Percentiles rank a stretch among this genome's conserved stretches.
Evolutionary conservation across 2,329 filamentous ascomycete genomes (phyloP).

Genomic region (Graphilbum ipis-grandicollis): DNA sequence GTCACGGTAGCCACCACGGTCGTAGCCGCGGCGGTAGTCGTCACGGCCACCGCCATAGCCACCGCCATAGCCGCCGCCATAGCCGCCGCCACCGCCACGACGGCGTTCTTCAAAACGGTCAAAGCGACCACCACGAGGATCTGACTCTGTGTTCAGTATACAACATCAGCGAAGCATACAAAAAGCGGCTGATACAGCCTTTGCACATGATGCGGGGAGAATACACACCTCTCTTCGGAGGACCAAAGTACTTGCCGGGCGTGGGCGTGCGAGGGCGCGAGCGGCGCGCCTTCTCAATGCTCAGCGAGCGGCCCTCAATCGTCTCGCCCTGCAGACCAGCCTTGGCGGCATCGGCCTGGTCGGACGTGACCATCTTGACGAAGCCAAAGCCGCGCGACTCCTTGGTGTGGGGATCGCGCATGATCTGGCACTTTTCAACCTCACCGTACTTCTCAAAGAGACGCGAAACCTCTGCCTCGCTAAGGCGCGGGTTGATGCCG

Average conservation of each 20-base stretch:
- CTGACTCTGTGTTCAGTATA: background rate
- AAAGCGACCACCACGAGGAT: slow-evolving; percentile 21
- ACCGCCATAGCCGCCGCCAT: slow-evolving; percentile 39
- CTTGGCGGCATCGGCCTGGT: slow-evolving; percentile 92
- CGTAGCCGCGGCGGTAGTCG: slow-evolving; percentile 15
- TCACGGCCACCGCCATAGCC: slow-evolving; percentile 27
- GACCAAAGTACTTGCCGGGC: slow-evolving; percentile 97
- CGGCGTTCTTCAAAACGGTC: slow-evolving; percentile 50
- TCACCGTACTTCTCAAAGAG: slow-evolving; percentile 98
- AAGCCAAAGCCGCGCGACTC: slow-evolving; percentile 98
- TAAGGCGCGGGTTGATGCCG: slow-evolving; percentile 84
- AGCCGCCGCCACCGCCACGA: slow-evolving; percentile 30
- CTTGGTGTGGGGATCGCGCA: slow-evolving; percentile 96
- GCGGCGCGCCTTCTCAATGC: slow-evolving; percentile 97
- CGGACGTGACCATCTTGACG: slow-evolving; percentile 94
- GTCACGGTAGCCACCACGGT: slow-evolving; percentile 7
- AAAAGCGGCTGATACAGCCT: too few species aligned
- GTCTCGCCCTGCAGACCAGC: slow-evolving; percentile 90
- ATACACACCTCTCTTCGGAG: slow-evolving; percentile 81
- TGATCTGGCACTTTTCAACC: slow-evolving; percentile 98
- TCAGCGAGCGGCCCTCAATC: slow-evolving; percentile 86
- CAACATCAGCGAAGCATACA: background rate
- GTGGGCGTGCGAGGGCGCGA: slow-evolving; percentile 89
- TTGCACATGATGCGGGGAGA: slow-evolving; percentile 24
- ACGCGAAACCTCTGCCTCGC: slow-evolving; percentile 77